Percentiles rank a stretch among this genome's conserved stretches.
Evolutionary conservation across 139 green algal genomes (phyloP).

Genomic region (Chlamydomonas incerta): DNA sequence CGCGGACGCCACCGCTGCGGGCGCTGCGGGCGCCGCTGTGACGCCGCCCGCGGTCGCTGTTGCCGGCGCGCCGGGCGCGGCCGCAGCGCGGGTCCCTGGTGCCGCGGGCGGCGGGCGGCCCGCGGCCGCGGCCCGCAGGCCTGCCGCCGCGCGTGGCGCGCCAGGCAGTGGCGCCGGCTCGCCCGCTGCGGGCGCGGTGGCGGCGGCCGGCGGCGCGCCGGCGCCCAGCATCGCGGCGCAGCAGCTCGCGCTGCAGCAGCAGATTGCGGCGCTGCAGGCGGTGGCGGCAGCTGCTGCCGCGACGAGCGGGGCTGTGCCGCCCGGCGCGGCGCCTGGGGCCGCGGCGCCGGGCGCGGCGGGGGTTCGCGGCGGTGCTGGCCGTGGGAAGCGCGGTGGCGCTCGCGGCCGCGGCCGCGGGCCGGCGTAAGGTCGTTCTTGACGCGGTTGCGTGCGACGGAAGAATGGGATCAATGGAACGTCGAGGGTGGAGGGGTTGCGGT

Average conservation of each 20-base stretch:
- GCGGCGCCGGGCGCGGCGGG: neutral
- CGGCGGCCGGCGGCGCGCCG: neutral
- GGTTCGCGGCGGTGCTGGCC: neutral
- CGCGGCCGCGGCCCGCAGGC: neutral
- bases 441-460: too few relatives aligned
- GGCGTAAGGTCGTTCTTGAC: too few relatives aligned
- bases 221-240: neutral
- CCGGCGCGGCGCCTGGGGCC: neutral
- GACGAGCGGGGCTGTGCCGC: too few relatives aligned
- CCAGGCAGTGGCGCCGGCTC: neutral
- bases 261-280: neutral
- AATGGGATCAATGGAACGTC: too few relatives aligned
- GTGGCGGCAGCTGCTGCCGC: neutral
- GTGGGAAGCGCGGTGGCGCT: too few relatives aligned
- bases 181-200: neutral
- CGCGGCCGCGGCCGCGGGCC: too few relatives aligned
- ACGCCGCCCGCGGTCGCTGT: neutral
- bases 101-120: neutral
- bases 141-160: neutral
- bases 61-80: neutral
- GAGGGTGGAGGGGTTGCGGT: too few relatives aligned
- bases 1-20: neutral
- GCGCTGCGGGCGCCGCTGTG: neutral
- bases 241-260: constrained; percentile 14
- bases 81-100: too few relatives aligned